These are phyloP conservation scores for Pseudofabraea citricarpa DNA, from an alignment of 2,329 filamentous ascomycete species.

Conservation along the genomic window DNA sequence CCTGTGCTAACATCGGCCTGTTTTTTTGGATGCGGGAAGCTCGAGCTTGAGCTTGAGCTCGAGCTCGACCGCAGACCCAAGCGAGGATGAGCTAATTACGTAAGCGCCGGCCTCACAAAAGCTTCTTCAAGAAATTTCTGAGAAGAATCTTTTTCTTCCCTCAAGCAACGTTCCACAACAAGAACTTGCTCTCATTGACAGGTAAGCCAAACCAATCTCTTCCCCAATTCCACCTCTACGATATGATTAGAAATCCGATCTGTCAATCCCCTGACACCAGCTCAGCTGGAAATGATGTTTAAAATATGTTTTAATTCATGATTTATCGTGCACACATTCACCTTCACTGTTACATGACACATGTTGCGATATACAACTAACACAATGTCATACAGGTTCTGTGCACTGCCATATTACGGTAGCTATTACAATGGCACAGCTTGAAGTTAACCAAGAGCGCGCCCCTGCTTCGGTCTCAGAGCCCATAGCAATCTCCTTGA, in stretches of 20 bases:
- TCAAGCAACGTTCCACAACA: not conserved
- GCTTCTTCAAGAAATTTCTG: conserved; percentile 2
- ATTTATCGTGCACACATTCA: conserved; percentile 28
- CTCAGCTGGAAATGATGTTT: conserved; percentile 38
- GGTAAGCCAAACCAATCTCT: not conserved
- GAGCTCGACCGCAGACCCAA: too few species aligned
- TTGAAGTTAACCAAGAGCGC: not conserved
- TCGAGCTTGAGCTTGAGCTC: too few species aligned
- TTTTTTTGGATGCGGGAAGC: too few species aligned
- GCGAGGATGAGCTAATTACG: not conserved
- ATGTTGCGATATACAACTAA: not conserved
- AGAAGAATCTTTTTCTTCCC: conserved; percentile 2
- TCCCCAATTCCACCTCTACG: conserved; percentile 15
- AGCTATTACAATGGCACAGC: conserved; percentile 16
- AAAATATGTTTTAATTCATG: conserved; percentile 45
- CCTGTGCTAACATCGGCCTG: too few species aligned
- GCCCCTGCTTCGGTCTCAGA: conserved; percentile 28
- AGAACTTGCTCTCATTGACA: conserved; percentile 1
- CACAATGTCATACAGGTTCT: not conserved
- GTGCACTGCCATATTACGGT: too few species aligned
- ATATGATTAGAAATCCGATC: conserved; percentile 67
- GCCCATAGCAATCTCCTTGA: conserved; percentile 73
- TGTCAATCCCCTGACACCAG: conserved; percentile 77
- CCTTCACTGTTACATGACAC: not conserved
- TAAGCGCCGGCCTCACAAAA: not conserved